phyloP scores from a whole-genome alignment of 1,284 basidiomycete genomes.

The Cutaneotrichosporon arboriforme region DNA sequence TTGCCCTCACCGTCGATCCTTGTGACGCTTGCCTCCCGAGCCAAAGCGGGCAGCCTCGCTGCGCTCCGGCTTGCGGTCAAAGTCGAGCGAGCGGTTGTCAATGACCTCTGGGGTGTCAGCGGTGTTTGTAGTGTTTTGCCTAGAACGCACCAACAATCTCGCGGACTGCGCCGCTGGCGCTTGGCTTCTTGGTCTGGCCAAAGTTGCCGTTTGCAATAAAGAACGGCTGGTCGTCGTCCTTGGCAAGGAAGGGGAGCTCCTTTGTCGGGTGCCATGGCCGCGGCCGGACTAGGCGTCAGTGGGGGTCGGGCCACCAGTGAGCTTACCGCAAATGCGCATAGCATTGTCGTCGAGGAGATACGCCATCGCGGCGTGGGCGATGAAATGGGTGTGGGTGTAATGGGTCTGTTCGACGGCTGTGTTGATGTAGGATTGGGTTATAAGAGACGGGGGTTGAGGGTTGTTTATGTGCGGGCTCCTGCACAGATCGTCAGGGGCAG shows the following conservation, averaged over 20 bases:
- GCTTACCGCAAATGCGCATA: constrained; percentile 22
- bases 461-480: neutral
- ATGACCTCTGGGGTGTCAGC: constrained; percentile 44
- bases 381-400: constrained; percentile 2
- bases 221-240: constrained; percentile 53
- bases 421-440: neutral
- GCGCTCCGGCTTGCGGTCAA: constrained; percentile 78
- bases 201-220: constrained; percentile 77
- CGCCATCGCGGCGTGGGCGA: constrained; percentile 10
- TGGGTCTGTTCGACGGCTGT: neutral
- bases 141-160: constrained; percentile 46
- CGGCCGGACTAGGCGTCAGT: constrained; percentile 64
- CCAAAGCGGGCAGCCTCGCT: constrained; percentile 56
- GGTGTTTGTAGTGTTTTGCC: neutral
- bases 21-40: constrained; percentile 80
- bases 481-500: too few species aligned
- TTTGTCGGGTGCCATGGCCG: constrained; percentile 71
- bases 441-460: neutral
- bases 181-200: constrained; percentile 47
- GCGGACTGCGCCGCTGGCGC: constrained; percentile 29
- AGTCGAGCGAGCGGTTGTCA: constrained; percentile 63
- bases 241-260: constrained; percentile 74
- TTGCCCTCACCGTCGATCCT: constrained; percentile 58
- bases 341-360: constrained; percentile 22
- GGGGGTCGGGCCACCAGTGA: neutral